phyloP scores from a whole-genome alignment of 306 rosid genomes.

The Corylus heterophylla region DNA sequence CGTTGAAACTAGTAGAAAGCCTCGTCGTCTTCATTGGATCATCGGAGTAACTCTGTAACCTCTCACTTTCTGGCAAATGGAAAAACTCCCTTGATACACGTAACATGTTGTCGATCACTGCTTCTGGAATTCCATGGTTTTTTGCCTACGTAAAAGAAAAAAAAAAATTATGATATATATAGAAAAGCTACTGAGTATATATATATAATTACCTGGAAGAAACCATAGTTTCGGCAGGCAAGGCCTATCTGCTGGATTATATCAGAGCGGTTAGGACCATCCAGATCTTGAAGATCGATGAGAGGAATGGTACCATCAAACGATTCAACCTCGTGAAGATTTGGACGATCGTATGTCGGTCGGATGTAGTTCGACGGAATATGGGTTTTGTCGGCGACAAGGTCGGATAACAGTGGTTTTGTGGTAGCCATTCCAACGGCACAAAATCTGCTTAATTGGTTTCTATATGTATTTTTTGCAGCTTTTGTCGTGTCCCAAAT shows the following conservation, averaged over 20 bases:
- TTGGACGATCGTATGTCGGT: slow-evolving; percentile 29
- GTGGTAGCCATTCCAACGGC: background rate
- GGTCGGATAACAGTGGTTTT: slow-evolving; percentile 21
- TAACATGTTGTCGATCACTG: slow-evolving; percentile 22
- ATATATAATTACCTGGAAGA: slow-evolving; percentile 23
- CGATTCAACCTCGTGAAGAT: slow-evolving; percentile 18
- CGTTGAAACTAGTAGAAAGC: slow-evolving; percentile 33
- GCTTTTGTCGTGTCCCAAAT: background rate
- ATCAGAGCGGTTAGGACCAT: slow-evolving; percentile 9
- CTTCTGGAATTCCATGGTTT: slow-evolving; percentile 34
- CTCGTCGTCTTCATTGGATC: slow-evolving; percentile 28
- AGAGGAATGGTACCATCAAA: slow-evolving; percentile 28
- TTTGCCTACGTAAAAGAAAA: slow-evolving; percentile 9
- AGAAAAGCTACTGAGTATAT: background rate
- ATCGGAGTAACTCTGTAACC: slow-evolving; percentile 26
- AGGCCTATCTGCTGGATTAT: slow-evolving; percentile 25
- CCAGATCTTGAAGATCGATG: slow-evolving; percentile 27
- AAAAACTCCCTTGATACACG: slow-evolving; percentile 28
- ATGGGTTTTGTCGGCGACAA: background rate
- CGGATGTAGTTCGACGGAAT: slow-evolving; percentile 29
- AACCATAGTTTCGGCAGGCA: slow-evolving; percentile 37
- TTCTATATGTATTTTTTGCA: background rate
- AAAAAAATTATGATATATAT: background rate
- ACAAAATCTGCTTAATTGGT: background rate
- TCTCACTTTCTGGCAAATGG: slow-evolving; percentile 27